phyloP scores from a whole-genome alignment of 2,329 filamentous ascomycete genomes.

The Diaporthe eres region DNA sequence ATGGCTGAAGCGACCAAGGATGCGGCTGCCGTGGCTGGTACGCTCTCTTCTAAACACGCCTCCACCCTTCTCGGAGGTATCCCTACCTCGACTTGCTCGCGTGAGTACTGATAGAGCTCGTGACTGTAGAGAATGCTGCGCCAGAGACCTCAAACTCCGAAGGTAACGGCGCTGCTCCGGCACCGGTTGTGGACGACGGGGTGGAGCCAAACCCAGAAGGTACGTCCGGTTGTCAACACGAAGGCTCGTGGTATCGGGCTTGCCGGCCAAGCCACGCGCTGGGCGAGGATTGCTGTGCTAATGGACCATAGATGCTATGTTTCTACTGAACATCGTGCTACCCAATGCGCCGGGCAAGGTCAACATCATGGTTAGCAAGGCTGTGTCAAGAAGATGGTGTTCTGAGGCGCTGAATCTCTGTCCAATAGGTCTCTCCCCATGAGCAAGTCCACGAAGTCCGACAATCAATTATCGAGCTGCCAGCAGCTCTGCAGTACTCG shows the following conservation, averaged over 20 bases:
- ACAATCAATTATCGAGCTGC: conserved; percentile 95
- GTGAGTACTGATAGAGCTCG: conserved; percentile 30
- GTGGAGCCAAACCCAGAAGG: conserved; percentile 52
- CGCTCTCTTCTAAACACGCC: not conserved
- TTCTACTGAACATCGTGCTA: conserved; percentile 81
- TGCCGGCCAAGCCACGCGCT: not conserved
- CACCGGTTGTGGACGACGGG: conserved; percentile 46
- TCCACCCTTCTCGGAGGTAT: not conserved
- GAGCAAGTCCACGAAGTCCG: conserved; percentile 98
- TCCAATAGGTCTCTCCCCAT: conserved; percentile 82
- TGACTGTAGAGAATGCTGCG: conserved; percentile 34
- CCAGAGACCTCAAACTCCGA: conserved; percentile 27
- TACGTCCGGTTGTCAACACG: conserved; percentile 48
- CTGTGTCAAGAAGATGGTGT: conserved; percentile 33
- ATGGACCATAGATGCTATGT: conserved; percentile 60
- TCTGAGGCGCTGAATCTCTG: conserved; percentile 45
- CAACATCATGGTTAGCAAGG: conserved; percentile 80
- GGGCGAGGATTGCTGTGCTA: conserved; percentile 39
- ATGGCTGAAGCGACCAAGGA: conserved; percentile 41
- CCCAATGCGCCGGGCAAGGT: conserved; percentile 85
- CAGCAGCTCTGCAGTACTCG: conserved; percentile 94
- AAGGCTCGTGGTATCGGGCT: not conserved
- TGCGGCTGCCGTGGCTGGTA: conserved; percentile 38
- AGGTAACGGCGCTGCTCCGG: conserved; percentile 37
- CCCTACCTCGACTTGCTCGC: not conserved